These are phyloP conservation scores for Capsella bursapastoris DNA, from an alignment of 345 rosid species.

Conservation along the genomic window DNA sequence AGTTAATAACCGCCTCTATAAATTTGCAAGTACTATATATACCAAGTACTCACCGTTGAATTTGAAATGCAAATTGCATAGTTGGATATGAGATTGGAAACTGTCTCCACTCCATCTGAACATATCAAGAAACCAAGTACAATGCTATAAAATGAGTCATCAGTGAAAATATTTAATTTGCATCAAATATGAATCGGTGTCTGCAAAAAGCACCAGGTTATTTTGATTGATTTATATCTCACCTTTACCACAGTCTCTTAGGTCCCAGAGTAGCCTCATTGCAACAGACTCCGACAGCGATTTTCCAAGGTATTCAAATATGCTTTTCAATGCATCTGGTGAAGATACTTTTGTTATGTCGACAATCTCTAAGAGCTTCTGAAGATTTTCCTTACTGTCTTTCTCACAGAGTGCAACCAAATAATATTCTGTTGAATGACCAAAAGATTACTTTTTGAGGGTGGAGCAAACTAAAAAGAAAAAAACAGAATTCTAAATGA, in stretches of 20 bases:
- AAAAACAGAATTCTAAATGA: conserved; percentile 2
- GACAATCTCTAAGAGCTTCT: conserved; percentile 59
- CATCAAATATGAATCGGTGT: conserved; percentile 1
- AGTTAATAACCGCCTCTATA: conserved; percentile 7
- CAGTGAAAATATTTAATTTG: neutral
- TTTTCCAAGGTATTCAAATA: conserved; percentile 76
- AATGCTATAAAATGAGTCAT: conserved; percentile 15
- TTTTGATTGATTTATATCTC: neutral
- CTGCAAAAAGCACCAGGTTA: conserved; percentile 5
- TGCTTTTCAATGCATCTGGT: conserved; percentile 38
- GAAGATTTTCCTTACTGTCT: conserved; percentile 55
- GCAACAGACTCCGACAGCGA: conserved; percentile 58
- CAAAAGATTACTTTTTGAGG: conserved; percentile 8
- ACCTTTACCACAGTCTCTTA: conserved; percentile 57
- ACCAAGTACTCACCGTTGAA: conserved; percentile 76
- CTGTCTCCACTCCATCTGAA: conserved; percentile 61
- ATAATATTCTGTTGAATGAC: conserved; percentile 61
- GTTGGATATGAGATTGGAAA: conserved; percentile 61
- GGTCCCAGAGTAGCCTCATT: conserved; percentile 57
- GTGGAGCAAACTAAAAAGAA: neutral
- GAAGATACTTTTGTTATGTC: conserved; percentile 71
- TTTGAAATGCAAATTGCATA: conserved; percentile 65
- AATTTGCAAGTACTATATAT: conserved; percentile 54
- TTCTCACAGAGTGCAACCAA: conserved; percentile 75
- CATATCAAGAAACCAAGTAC: conserved; percentile 28